A percentile compares a stretch with the other conserved stretches of the same genome.
These are phyloP conservation scores for Orbilia quercus DNA, from an alignment of 2,329 filamentous ascomycete genomes.

Conservation along the genomic window DNA sequence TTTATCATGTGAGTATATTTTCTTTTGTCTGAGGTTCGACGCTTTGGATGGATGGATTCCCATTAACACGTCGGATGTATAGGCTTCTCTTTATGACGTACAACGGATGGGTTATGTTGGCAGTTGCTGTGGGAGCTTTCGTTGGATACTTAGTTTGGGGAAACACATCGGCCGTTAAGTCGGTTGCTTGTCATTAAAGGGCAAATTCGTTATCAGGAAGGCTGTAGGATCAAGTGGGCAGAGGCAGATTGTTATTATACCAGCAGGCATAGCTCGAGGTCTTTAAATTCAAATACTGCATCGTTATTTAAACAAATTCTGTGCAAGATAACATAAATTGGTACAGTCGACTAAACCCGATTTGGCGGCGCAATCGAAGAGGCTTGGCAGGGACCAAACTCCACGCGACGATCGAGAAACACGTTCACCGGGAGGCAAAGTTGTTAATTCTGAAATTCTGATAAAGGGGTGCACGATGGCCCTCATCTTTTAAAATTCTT, in stretches of 20 bases:
- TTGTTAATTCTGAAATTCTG: not conserved
- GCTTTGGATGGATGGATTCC: not conserved
- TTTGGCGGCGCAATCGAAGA: conserved; percentile 32
- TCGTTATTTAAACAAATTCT: no score
- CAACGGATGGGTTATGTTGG: conserved; percentile 96
- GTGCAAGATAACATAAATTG: no score
- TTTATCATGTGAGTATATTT: conserved; percentile 89
- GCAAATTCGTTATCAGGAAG: not conserved
- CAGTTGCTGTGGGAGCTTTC: conserved; percentile 88
- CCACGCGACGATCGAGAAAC: conserved; percentile 44
- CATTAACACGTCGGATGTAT: not conserved
- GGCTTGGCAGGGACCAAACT: conserved; percentile 49
- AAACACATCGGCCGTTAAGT: conserved; percentile 77
- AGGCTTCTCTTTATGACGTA: conserved; percentile 99
- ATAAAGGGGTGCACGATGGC: conserved; percentile 15
- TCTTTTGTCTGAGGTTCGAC: not conserved
- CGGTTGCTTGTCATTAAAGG: conserved; percentile 85
- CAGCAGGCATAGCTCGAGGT: not conserved
- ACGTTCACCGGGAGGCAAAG: conserved; percentile 27
- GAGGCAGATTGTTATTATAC: not conserved
- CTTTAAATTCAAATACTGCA: not conserved
- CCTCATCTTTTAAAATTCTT: not conserved
- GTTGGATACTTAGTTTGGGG: conserved; percentile 84
- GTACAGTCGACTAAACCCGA: conserved; percentile 26
- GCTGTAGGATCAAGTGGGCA: conserved; percentile 5